These are phyloP conservation scores for Ophiostoma perfectum DNA, from an alignment of 2,329 filamentous ascomycete genomes.

Conservation along the genomic window DNA sequence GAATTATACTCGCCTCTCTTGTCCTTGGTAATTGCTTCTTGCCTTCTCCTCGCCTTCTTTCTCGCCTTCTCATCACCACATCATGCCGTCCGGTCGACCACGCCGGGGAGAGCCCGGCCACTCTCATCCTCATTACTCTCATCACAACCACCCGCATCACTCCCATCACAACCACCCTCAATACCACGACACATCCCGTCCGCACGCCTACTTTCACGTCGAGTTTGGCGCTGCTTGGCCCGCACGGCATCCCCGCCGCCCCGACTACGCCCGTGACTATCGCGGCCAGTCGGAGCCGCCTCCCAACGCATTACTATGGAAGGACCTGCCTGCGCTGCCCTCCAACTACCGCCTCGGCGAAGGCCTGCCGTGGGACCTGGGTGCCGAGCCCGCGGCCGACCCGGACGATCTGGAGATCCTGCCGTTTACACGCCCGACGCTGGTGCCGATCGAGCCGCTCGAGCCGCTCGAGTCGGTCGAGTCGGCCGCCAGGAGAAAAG, in stretches of 20 bases:
- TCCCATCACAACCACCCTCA: neutral
- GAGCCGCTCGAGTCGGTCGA: too few relatives aligned
- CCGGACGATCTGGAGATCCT: conserved; percentile 28
- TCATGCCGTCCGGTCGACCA: neutral
- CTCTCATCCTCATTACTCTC: neutral
- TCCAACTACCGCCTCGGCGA: conserved; percentile 42
- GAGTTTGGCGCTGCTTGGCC: neutral
- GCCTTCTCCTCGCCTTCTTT: neutral
- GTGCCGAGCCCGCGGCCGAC: conserved; percentile 31
- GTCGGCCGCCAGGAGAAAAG: neutral
- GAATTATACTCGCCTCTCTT: neutral
- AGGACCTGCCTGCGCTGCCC: conserved; percentile 40
- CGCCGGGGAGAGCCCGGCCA: neutral
- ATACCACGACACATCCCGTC: neutral
- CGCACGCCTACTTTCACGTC: too few relatives aligned
- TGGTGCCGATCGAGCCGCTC: conserved; percentile 20
- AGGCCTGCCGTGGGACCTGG: conserved; percentile 44
- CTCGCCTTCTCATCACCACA: neutral
- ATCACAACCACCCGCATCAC: neutral
- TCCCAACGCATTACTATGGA: conserved; percentile 35
- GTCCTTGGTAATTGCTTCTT: neutral
- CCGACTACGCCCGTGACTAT: neutral
- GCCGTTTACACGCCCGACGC: conserved; percentile 20
- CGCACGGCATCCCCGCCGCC: neutral
- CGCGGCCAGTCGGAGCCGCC: conserved; percentile 48